Evolutionary conservation across 805 yeast species (phyloP).

Genomic region (Metschnikowia kunwiensis): DNA sequence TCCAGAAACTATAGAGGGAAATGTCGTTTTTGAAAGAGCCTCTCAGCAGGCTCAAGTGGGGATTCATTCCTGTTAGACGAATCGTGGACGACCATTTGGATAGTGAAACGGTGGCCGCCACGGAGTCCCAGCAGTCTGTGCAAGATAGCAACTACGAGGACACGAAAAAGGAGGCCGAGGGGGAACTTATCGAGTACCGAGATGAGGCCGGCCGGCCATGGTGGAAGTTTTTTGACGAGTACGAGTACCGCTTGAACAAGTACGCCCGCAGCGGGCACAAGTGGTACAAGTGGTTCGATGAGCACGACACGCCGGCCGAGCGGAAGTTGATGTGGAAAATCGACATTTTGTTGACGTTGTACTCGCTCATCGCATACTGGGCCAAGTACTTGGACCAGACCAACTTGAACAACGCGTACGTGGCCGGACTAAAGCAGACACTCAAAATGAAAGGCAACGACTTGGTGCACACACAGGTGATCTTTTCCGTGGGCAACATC

Average conservation of each 20-base stretch:
- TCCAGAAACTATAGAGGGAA: too few species aligned
- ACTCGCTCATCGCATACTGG: constrained; percentile 34
- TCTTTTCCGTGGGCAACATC: constrained; percentile 24
- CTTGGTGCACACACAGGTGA: constrained; percentile 26
- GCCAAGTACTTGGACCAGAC: constrained; percentile 25
- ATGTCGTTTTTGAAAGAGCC: constrained; percentile 15
- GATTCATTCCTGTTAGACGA: constrained; percentile 34
- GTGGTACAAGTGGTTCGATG: constrained; percentile 31
- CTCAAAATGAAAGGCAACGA: constrained; percentile 28
- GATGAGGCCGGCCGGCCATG: constrained; percentile 53
- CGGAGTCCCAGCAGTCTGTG: constrained; percentile 5
- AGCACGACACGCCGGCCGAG: constrained; percentile 26
- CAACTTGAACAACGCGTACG: constrained; percentile 27
- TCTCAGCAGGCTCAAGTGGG: constrained; percentile 27
- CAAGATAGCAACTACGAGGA: constrained; percentile 15
- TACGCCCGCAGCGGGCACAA: constrained; percentile 18
- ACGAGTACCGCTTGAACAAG: constrained; percentile 25
- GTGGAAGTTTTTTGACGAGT: constrained; percentile 45
- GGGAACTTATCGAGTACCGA: constrained; percentile 37
- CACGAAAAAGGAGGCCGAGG: neutral
- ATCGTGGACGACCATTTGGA: constrained; percentile 29
- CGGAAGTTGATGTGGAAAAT: constrained; percentile 29
- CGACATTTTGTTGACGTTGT: constrained; percentile 26
- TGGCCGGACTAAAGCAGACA: constrained; percentile 24
- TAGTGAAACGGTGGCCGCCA: neutral